phyloP scores from a whole-genome alignment of 768 basidiomycete genomes.

The Russula dissimulans region DNA sequence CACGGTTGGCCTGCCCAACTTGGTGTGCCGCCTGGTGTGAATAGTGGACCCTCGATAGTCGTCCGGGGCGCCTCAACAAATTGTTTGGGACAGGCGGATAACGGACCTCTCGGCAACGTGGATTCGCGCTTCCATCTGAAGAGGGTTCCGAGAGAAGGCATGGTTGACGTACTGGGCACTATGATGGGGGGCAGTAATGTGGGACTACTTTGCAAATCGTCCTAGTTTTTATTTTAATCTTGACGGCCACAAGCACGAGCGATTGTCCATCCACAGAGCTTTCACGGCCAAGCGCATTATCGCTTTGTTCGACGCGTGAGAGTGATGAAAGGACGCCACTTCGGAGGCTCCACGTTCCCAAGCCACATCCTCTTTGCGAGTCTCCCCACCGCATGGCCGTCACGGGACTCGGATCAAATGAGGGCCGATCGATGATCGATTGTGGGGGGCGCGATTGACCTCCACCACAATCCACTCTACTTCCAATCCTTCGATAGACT shows the following conservation, averaged over 20 bases:
- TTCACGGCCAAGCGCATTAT: background rate
- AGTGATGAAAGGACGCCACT: constrained; percentile 1
- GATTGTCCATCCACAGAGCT: background rate
- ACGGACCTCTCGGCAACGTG: background rate
- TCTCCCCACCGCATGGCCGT: background rate
- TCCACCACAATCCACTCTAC: background rate
- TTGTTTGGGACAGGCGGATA: background rate
- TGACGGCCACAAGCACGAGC: background rate
- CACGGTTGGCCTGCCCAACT: constrained; percentile 13
- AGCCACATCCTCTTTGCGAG: background rate
- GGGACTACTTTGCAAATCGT: background rate
- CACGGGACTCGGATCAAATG: background rate
- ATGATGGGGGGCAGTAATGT: too few species aligned
- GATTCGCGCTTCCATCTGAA: constrained; percentile 1
- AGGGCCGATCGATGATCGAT: too few species aligned
- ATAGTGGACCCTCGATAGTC: background rate
- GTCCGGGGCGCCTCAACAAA: background rate
- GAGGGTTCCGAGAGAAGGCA: background rate
- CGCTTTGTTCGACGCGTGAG: background rate
- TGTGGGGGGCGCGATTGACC: too few species aligned
- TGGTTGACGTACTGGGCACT: background rate
- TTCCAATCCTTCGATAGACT: background rate
- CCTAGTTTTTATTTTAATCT: background rate
- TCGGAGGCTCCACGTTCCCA: too few species aligned
- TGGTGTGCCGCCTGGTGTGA: constrained; percentile 4